Percentiles rank a stretch among this genome's conserved stretches.
Evolutionary conservation across 2,329 filamentous ascomycete species (phyloP).

Genomic region (Ceratocystis eucalypticola): DNA sequence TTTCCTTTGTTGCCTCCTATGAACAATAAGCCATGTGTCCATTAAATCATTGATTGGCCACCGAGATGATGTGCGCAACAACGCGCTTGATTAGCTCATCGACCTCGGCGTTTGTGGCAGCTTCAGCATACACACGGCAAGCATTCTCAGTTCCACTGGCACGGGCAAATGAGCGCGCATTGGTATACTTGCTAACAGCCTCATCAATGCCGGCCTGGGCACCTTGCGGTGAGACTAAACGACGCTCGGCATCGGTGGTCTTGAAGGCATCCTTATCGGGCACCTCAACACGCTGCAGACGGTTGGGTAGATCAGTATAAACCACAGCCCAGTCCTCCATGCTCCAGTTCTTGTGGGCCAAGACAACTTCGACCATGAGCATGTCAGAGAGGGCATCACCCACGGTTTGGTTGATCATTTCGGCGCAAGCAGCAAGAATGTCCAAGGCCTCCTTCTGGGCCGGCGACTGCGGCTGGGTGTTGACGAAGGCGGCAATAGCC

Average conservation of each 20-base stretch:
- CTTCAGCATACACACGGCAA: constrained; percentile 90
- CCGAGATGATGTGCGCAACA: constrained; percentile 46
- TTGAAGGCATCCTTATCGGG: constrained; percentile 77
- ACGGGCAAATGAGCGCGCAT: constrained; percentile 78
- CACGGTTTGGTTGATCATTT: constrained; percentile 96
- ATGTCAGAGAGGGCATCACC: constrained; percentile 93
- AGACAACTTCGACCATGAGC: constrained; percentile 87
- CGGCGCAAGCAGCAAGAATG: constrained; percentile 65
- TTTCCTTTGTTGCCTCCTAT: constrained; percentile 8
- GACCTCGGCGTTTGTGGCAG: constrained; percentile 73
- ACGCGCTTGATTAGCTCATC: constrained; percentile 83
- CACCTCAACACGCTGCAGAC: constrained; percentile 86
- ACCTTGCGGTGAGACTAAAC: constrained; percentile 63
- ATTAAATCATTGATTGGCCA: constrained; percentile 14
- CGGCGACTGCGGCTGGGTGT: constrained; percentile 73
- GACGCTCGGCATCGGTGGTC: constrained; percentile 83
- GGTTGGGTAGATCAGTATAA: constrained; percentile 88
- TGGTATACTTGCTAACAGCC: constrained; percentile 78
- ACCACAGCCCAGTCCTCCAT: constrained; percentile 84
- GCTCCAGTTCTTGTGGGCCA: constrained; percentile 87
- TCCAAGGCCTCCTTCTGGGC: constrained; percentile 84
- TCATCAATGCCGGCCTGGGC: constrained; percentile 78
- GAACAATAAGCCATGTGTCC: constrained; percentile 36
- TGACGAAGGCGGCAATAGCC: constrained; percentile 64
- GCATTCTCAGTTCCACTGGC: constrained; percentile 94